These are phyloP conservation scores for Cardamine chenopodiifolia DNA, from an alignment of 345 rosid species.

Conservation along the genomic window DNA sequence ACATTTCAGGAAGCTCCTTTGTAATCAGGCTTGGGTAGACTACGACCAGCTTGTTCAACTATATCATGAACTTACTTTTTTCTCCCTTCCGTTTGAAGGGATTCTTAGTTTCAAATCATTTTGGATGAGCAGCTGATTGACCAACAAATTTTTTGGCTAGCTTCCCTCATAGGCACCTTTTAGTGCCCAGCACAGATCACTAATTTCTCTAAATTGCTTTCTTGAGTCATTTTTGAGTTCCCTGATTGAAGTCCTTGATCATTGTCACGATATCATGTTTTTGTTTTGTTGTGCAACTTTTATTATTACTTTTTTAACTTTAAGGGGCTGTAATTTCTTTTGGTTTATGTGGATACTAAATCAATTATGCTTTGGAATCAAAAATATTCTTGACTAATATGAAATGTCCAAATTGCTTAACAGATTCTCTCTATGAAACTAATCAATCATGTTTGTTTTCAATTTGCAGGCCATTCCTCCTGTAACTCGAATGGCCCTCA, in stretches of 20 bases:
- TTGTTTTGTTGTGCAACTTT: not conserved
- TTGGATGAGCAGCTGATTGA: slow-evolving; percentile 15
- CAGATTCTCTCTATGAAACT: not conserved
- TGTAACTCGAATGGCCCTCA: slow-evolving; percentile 89
- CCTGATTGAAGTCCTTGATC: slow-evolving; percentile 7
- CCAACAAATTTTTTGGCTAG: slow-evolving; percentile 4
- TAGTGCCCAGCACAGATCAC: slow-evolving; percentile 1
- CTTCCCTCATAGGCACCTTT: slow-evolving; percentile 7
- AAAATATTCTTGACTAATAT: slow-evolving; percentile 3
- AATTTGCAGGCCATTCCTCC: slow-evolving; percentile 83
- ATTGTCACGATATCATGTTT: not conserved
- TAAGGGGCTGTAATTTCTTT: not conserved
- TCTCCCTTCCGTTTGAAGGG: not conserved
- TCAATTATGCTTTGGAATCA: slow-evolving; percentile 18
- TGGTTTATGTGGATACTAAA: slow-evolving; percentile 15
- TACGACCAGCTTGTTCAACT: not conserved
- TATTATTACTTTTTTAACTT: not conserved
- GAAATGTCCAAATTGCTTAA: slow-evolving; percentile 9
- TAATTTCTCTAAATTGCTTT: not conserved
- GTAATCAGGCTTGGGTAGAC: not conserved
- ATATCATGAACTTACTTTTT: not conserved
- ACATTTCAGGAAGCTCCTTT: not conserved
- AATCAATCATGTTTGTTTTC: not conserved
- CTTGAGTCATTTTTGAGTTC: not conserved
- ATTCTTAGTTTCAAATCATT: not conserved